phyloP scores from a whole-genome alignment of 768 basidiomycete genomes.

The Amanita rubescens region DNA sequence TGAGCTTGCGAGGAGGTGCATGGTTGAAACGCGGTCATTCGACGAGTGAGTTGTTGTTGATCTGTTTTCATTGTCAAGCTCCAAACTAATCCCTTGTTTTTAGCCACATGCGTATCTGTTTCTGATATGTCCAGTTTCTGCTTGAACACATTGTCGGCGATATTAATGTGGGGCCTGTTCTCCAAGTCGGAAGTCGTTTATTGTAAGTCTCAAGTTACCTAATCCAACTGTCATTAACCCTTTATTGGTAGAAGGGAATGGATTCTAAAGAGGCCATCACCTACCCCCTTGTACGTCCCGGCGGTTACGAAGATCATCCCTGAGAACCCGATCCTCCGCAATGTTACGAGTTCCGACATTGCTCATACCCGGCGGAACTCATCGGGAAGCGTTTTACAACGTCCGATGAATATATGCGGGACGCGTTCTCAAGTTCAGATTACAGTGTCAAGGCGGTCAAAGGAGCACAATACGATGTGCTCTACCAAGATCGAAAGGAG shows the following conservation, averaged over 20 bases:
- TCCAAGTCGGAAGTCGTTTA: neutral
- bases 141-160: neutral
- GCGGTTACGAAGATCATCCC: neutral
- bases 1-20: neutral
- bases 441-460: neutral
- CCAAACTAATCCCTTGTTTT: neutral
- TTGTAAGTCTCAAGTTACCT: neutral
- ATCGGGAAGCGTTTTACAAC: neutral
- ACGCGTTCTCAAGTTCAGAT: neutral
- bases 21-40: neutral
- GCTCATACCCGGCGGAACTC: neutral
- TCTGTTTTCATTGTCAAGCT: neutral
- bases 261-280: neutral
- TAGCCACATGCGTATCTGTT: neutral
- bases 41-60: neutral
- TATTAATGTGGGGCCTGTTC: neutral
- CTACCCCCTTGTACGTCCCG: neutral
- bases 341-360: neutral
- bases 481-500: neutral
- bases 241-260: neutral
- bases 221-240: neutral
- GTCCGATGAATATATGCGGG: neutral
- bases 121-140: neutral
- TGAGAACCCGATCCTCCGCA: neutral
- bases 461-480: neutral